Conservation (phyloP, 2,329 filamentous ascomycete genomes). For the Periconia macrospinosa region DNA sequence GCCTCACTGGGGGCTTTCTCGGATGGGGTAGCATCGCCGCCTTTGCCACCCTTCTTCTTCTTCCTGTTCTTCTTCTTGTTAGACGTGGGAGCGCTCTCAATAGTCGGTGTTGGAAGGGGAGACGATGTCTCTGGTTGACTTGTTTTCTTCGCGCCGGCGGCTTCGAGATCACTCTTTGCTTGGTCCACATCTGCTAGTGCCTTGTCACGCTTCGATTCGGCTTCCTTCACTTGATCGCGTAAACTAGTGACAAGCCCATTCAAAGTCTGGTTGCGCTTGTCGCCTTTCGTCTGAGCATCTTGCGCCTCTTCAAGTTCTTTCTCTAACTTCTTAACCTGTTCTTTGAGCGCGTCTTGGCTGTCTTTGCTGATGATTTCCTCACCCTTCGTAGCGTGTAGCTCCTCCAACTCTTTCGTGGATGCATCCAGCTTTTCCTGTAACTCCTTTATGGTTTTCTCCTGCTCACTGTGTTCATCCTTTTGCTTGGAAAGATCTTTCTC, state of each 20-base stretch:
- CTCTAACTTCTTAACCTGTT: conserved; percentile 35
- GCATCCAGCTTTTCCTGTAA: conserved; percentile 32
- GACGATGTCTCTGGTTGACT: conserved; percentile 16
- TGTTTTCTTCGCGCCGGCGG: conserved; percentile 18
- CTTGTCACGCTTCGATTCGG: conserved; percentile 52
- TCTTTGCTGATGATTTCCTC: conserved; percentile 34
- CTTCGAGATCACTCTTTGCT: conserved; percentile 31
- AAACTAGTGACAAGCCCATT: conserved; percentile 59
- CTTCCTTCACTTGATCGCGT: conserved; percentile 56
- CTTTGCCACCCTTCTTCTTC: conserved; percentile 75
- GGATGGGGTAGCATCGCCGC: conserved; percentile 36
- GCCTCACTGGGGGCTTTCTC: conserved; percentile 44
- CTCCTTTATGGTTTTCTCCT: conserved; percentile 45
- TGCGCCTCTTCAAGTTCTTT: conserved; percentile 32
- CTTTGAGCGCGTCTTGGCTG: conserved; percentile 27
- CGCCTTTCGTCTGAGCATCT: conserved; percentile 41
- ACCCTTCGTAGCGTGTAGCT: conserved; percentile 42
- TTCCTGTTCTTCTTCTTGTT: conserved; percentile 77
- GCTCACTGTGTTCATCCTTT: conserved; percentile 45
- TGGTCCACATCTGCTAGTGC: conserved; percentile 48
- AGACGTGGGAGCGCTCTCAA: conserved; percentile 55
- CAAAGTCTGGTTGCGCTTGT: conserved; percentile 58
- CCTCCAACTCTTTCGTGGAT: conserved; percentile 53
- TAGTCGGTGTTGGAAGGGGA: conserved; percentile 23
- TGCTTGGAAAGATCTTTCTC: conserved; percentile 51